Evolutionary conservation across 2,329 filamentous ascomycete species (phyloP).

Genomic region (Colletotrichum navitas): DNA sequence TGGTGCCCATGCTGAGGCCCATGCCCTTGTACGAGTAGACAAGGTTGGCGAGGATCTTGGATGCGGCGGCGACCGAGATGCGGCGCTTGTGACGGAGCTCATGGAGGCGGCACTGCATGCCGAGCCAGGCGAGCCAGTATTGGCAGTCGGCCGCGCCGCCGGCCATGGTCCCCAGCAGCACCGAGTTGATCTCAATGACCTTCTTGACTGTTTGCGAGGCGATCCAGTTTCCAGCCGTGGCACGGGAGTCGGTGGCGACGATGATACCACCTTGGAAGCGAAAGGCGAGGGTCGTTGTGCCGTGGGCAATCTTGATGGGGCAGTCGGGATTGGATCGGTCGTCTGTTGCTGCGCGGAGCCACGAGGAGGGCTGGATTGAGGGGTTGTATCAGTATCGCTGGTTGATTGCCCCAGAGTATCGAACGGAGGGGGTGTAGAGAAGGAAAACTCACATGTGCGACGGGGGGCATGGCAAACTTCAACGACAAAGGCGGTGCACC

Average conservation of each 20-base stretch:
- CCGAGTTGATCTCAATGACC: constrained; percentile 98
- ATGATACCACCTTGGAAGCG: constrained; percentile 99
- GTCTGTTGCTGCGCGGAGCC: constrained; percentile 97
- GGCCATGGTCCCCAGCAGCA: constrained; percentile 96
- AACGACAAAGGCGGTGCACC: constrained; percentile 77
- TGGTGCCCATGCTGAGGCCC: constrained; percentile 98
- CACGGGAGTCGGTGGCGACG: constrained; percentile 96
- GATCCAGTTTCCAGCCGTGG: constrained; percentile 98
- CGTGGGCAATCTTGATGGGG: constrained; percentile 99
- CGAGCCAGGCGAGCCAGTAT: constrained; percentile 99
- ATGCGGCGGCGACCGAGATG: constrained; percentile 96
- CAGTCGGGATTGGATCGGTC: constrained; percentile 96
- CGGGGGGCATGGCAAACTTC: constrained; percentile 94
- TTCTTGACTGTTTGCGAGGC: constrained; percentile 99
- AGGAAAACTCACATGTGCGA: constrained; percentile 79
- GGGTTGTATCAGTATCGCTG: constrained; percentile 32
- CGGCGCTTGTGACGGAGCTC: constrained; percentile 99
- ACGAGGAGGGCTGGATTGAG: constrained; percentile 80
- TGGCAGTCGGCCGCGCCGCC: constrained; percentile 99
- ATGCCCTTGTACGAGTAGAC: constrained; percentile 99
- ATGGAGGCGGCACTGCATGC: constrained; percentile 98
- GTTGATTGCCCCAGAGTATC: neutral
- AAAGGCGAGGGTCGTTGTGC: constrained; percentile 97
- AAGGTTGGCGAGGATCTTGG: constrained; percentile 98
- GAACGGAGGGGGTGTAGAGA: neutral